Evolutionary conservation across 192 early-diverging fungal genomes (phyloP), one percentile per base, ranked within the genome.

Genomic region (Coemansia sp.): DNA sequence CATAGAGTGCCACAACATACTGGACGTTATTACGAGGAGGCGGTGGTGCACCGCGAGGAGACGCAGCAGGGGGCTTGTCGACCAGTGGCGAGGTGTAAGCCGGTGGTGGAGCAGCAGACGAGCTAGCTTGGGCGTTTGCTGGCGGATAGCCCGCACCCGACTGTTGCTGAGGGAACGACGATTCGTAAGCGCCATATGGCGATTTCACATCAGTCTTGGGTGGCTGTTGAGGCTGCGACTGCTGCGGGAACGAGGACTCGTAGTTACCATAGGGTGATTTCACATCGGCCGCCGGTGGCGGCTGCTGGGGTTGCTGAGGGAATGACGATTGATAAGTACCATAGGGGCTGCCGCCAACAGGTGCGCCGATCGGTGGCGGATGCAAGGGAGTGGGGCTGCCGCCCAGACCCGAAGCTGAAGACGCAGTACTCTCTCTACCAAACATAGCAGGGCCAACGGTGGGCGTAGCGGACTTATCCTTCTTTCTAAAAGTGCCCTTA

Each of bases 1-100:
- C 92, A 72, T 95, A 95, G 33, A 95, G 66, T 40, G 93, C 93
- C 13, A 87, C 78, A 7, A 89, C 91, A 65, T 79, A 88, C 57
- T 79, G 78, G 27, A 65, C 58, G 80, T 81, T 16, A 83, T 76
- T n/a, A 81, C 78, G 61, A 68, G 70, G 58, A 33, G 78, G 70
- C 39, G 70, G 74, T 47, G 73, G 60, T 31, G 73, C 66, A 15
- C 46, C 46, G 29, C 64, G 43, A 52, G 64, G 29, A 58, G 44
- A 29, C 12, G 44, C 65, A 40, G n/a, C 24, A 1, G 69, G 60
- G 38, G 69, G 33, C 1, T 65, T 58, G 0, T 34, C 62, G 33
- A 34, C 65, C 7, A 60, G 58, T 24, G 73, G 64, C 53, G 75
- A 53, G 24, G 62, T 63, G 49, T 69, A 53, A 24, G 57, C 62